Conservation (phyloP, 805 yeast species). For the Cyberlindnera mycetangii region DNA sequence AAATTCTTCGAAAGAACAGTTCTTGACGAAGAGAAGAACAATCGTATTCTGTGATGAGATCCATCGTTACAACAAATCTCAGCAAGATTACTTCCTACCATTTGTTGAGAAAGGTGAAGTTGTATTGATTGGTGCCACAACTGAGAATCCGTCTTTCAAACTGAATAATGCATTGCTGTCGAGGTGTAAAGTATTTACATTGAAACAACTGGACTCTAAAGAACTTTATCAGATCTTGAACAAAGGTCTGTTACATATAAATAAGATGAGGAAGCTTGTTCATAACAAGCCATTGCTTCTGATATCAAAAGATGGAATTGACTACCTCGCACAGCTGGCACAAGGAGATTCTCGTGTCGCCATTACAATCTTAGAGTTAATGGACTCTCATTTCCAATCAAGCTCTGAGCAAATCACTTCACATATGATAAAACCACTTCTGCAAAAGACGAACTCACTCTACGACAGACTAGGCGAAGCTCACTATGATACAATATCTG, state of each 20-base stretch:
- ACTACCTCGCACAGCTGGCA: conserved; percentile 67
- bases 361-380: conserved; percentile 71
- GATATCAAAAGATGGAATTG: conserved; percentile 54
- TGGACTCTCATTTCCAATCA: conserved; percentile 48
- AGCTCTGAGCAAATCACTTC: conserved; percentile 8
- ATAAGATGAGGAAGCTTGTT: conserved; percentile 55
- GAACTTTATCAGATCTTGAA: conserved; percentile 54
- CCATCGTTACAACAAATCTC: conserved; percentile 80
- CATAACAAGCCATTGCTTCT: conserved; percentile 48
- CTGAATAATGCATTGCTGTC: conserved; percentile 80
- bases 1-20: conserved; percentile 33
- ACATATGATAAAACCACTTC: conserved; percentile 35
- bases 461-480: conserved; percentile 89
- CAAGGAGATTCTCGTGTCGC: conserved; percentile 91
- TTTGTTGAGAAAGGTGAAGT: conserved; percentile 82
- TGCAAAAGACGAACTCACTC: conserved; percentile 52
- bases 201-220: conserved; percentile 46
- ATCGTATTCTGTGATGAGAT: conserved; percentile 89
- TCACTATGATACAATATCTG: conserved; percentile 94
- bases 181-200: conserved; percentile 75
- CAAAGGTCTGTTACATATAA: conserved; percentile 57
- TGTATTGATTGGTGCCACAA: conserved; percentile 91
- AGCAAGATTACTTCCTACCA: conserved; percentile 85
- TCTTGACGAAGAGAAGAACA: conserved; percentile 48
- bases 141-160: conserved; percentile 88